Evolutionary conservation across 2,329 filamentous ascomycete genomes (phyloP), one percentile per base, ranked within the genome.

Genomic region (Pseudopithomyces chartarum): DNA sequence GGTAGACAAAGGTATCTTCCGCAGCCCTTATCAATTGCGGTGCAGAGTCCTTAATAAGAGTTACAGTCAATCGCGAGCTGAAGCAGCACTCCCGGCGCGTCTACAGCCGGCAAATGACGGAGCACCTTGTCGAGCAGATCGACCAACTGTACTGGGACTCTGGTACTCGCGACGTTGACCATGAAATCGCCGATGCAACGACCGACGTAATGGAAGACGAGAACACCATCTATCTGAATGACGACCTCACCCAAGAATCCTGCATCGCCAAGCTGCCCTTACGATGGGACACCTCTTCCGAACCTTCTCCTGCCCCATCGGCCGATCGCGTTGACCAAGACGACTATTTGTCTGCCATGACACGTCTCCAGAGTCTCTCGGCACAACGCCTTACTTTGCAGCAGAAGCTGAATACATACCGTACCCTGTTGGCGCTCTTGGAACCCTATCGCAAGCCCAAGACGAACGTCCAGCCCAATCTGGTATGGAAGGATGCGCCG

Each of bases 101-200:
- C 5, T 90, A 90, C 70, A 83, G 86, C 15, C 83, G 87, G 0
- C 87, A 89, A 64, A 87, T 88, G n/a, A 85, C 83, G 50, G 83
- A 88, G 34, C 87, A 90, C 65, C 83, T 91, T 17, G 88, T 89
- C 1, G 88, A 90, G 77, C 89, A 92, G 76, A 86, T 92, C 40
- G 87, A 90, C 73, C 75, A 76, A 46, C 76, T 90, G 43, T 91
- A 91, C 71, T 82, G 82, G 73, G 76, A 79, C 40, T 76, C 77
- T 1, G 81, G 77, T 6, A 78, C 71, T 13, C 75, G 74, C n/a
- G 63, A 65, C 23, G 56, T 61, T 5, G 65, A 65, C n/a, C 67
- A 69, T 15, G 57, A 54, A 3, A 39, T 62, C 0, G 62, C 64
- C 3, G 74, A 75, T 4, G 76, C 50, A 2, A 43, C 63, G 0